Base-by-base conservation (phyloP, 805 yeast genomes). In the Kazachstania bromeliacearum region DNA sequence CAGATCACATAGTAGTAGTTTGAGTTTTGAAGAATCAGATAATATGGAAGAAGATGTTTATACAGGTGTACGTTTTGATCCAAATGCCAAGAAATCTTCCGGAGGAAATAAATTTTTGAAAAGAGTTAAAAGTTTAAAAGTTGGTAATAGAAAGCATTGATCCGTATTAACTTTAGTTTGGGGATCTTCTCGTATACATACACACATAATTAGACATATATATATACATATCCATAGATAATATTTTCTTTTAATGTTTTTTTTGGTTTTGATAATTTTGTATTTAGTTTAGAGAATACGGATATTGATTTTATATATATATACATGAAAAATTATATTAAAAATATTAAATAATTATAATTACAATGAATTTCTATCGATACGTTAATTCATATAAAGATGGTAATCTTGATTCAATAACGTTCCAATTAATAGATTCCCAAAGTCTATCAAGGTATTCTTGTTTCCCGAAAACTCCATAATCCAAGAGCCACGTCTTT, bases 41-140 rank as follows among this genome's bases (percentile, higher is more conserved):
- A 54, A 56, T 21, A 55, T 48, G 14, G 57, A 51, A 9, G 62
- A 60, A 16, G 60, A 57, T 31, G 41, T 52, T 15, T 53, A 49
- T 30, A 40, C 56, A n/a, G 57, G 46, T 39, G 51, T 49, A 20
- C 56, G 51, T 43, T 46, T 46, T 40, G 56, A 48, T 36, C 46
- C 41, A 24, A 49, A 36, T 19, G 37, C 51, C 7, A 49, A 51
- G 37, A 54, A 57, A 43, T 50, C 44, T 29, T 51, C 59, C 1
- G 46, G 57, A 17, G 73, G 75, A 5, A 73, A 69, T 37, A 78
- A 84, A 4, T 67, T 88, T 43, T 64, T 88, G 52, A 77, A 80
- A 53, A 78, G 96, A 56, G 96, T 88, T 31, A 85, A 82, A 62
- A 84, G 94, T 65, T 71, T 88, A 63, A 84, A 84, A 60, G 95